These are phyloP conservation scores for Lepidium campestre DNA, from an alignment of 441 rosid genomes.

Conservation along the genomic window DNA sequence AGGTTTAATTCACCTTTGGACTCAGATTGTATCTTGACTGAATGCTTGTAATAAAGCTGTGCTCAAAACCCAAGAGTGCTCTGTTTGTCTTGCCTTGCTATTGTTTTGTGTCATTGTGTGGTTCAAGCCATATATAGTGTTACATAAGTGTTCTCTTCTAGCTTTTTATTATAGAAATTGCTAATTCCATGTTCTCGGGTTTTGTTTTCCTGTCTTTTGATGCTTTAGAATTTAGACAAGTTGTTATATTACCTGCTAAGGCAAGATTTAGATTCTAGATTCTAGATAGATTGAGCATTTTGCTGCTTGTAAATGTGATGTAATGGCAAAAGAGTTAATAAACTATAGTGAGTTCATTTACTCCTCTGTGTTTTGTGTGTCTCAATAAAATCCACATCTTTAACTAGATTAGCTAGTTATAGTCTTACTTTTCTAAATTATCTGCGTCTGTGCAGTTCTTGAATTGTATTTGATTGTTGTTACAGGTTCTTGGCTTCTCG, in stretches of 20 bases:
- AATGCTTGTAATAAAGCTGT: neutral
- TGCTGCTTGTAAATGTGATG: neutral
- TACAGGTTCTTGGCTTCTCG: conserved; percentile 23
- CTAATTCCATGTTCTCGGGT: neutral
- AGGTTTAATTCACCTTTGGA: neutral
- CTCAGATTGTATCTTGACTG: neutral
- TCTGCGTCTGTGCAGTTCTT: neutral
- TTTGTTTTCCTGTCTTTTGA: neutral
- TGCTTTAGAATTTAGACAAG: neutral
- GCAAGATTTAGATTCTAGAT: neutral
- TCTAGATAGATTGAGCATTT: neutral
- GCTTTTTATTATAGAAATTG: neutral
- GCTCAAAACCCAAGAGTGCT: neutral
- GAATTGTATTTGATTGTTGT: conserved; percentile 5
- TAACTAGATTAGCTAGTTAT: neutral
- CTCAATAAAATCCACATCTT: neutral
- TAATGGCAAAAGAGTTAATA: neutral
- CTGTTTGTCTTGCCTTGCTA: neutral
- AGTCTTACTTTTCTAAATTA: neutral
- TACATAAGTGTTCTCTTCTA: neutral
- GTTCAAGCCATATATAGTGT: neutral
- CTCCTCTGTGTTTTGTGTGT: neutral
- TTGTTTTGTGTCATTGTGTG: neutral
- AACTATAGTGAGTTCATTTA: neutral
- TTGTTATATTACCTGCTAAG: neutral